Conservation (phyloP, 768 basidiomycete genomes). For the Amanita jacksonii region DNA sequence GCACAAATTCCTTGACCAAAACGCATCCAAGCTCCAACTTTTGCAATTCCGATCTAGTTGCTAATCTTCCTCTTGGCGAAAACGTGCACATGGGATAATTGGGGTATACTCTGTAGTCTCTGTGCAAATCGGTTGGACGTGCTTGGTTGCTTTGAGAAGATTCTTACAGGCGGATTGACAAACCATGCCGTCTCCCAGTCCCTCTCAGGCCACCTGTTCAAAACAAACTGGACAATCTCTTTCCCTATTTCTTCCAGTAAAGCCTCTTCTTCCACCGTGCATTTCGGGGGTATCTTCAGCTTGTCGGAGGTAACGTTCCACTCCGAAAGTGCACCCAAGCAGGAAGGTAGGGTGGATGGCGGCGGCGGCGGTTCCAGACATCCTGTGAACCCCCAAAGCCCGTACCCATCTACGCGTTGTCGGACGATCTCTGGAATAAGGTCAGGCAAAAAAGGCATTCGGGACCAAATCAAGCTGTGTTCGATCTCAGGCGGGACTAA, state of each 20-base stretch:
- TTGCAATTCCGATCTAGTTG: too few species aligned
- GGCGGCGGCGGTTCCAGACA: constrained; percentile 41
- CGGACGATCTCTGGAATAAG: constrained; percentile 42
- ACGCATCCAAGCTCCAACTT: too few species aligned
- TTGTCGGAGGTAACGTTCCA: constrained; percentile 63
- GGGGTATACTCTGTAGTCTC: constrained; percentile 77
- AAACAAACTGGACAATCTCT: constrained; percentile 57
- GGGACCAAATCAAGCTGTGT: constrained; percentile 72
- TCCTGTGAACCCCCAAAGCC: constrained; percentile 79
- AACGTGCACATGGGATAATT: constrained; percentile 79
- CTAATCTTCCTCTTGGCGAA: constrained; percentile 50
- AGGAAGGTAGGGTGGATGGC: constrained; percentile 47
- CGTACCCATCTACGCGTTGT: constrained; percentile 59
- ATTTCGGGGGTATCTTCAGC: constrained; percentile 41
- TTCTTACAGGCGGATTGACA: constrained; percentile 73
- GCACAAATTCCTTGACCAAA: too few species aligned
- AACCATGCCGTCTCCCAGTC: constrained; percentile 94
- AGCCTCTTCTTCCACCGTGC: constrained; percentile 42
- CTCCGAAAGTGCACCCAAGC: constrained; percentile 53
- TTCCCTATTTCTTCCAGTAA: constrained; percentile 40
- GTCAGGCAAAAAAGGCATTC: constrained; percentile 53
- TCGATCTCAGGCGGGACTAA: constrained; percentile 64
- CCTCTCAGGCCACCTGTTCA: constrained; percentile 52
- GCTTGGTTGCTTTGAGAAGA: constrained; percentile 3
- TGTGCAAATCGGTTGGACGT: constrained; percentile 18